Evolutionary conservation across 2,329 filamentous ascomycete species (phyloP).

Genomic region (Botrytis squamosa): DNA sequence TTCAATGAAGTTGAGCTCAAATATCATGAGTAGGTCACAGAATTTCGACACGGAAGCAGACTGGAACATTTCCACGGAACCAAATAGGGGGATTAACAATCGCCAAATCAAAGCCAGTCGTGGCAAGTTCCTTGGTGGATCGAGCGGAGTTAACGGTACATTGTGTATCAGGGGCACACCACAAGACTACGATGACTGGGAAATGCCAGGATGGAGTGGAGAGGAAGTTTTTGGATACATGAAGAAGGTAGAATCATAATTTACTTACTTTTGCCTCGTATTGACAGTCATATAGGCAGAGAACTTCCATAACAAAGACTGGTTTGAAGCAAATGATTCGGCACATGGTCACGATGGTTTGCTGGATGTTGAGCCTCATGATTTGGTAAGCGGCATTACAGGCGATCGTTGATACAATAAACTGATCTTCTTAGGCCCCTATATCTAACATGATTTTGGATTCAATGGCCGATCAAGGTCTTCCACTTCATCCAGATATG

Average conservation of each 20-base stretch:
- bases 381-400: constrained; percentile 44
- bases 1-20: background rate
- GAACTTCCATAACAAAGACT: constrained; percentile 56
- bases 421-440: constrained; percentile 38
- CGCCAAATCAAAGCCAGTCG: constrained; percentile 49
- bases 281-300: constrained; percentile 45
- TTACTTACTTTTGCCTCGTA: background rate
- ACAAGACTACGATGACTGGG: constrained; percentile 56
- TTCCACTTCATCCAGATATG: constrained; percentile 58
- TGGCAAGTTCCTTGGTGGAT: constrained; percentile 51
- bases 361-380: constrained; percentile 56
- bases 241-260: constrained; percentile 45
- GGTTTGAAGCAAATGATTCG: constrained; percentile 51
- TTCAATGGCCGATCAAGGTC: constrained; percentile 53
- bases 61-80: constrained; percentile 50
- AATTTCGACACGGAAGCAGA: constrained; percentile 51
- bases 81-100: constrained; percentile 42
- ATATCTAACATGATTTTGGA: constrained; percentile 56
- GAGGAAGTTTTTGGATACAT: constrained; percentile 57
- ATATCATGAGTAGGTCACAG: constrained; percentile 41
- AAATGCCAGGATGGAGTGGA: constrained; percentile 53
- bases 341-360: constrained; percentile 53
- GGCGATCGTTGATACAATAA: background rate
- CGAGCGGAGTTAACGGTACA: constrained; percentile 51
- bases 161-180: constrained; percentile 49